Evolutionary conservation across 768 basidiomycete species (phyloP).

Genomic region (Hemileccinum rubropunctum): DNA sequence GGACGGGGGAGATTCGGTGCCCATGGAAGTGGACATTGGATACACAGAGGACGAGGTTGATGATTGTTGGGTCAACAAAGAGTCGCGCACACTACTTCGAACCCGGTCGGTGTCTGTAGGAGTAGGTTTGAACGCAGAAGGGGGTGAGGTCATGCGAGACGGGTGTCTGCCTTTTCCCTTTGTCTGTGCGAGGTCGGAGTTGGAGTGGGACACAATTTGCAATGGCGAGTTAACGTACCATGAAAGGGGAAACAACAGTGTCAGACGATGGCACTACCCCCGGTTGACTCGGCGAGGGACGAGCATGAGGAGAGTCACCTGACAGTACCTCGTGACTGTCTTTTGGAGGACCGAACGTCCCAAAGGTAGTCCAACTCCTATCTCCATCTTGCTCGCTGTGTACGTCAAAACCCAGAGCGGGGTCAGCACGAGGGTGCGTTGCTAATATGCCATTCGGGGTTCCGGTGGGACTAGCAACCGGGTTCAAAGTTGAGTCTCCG

Average conservation of each 20-base stretch:
- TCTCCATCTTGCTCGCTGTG: conserved; percentile 12
- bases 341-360: conserved; percentile 23
- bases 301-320: neutral
- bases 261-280: conserved; percentile 13
- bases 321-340: conserved; percentile 12
- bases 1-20: conserved; percentile 61
- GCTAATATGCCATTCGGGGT: conserved; percentile 5
- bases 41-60: conserved; percentile 75
- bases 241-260: conserved; percentile 9
- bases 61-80: conserved; percentile 59
- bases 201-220: conserved; percentile 17
- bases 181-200: conserved; percentile 20
- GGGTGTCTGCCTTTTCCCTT: conserved; percentile 36
- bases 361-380: conserved; percentile 25
- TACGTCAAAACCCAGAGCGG: conserved; percentile 8
- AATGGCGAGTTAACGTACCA: conserved; percentile 20
- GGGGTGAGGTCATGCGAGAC: conserved; percentile 35
- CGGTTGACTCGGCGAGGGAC: conserved; percentile 8
- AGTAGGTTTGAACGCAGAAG: conserved; percentile 32
- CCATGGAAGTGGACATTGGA: conserved; percentile 67
- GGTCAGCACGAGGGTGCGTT: conserved; percentile 14
- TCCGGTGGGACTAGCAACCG: conserved; percentile 10
- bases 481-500: conserved; percentile 1
- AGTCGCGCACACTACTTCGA: conserved; percentile 57
- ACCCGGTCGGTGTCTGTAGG: conserved; percentile 31